Conservation (phyloP, 352 stramenopile genomes). For the Globisporangium barbulae region DNA sequence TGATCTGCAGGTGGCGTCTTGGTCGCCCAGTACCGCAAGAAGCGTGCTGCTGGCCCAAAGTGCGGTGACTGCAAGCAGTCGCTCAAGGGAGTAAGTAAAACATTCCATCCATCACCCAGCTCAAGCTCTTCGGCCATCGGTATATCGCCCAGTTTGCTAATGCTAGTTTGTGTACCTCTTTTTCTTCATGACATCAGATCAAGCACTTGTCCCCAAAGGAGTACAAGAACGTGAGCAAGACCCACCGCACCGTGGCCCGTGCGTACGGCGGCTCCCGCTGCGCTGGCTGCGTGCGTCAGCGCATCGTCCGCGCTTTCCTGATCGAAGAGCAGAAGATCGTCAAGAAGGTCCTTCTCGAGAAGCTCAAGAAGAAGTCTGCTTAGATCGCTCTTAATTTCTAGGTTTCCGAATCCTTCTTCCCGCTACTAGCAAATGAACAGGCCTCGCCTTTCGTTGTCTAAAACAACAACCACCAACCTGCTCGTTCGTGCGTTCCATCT, state of each 20-base stretch:
- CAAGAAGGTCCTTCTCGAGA: constrained; percentile 98
- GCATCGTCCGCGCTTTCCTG: constrained; percentile 98
- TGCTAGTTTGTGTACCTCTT: not conserved
- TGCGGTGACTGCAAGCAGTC: constrained; percentile 96
- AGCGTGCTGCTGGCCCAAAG: constrained; percentile 91
- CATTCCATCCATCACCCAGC: too few relatives aligned
- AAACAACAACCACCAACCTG: constrained; percentile 8
- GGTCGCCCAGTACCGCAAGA: constrained; percentile 94
- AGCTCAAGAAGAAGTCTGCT: constrained; percentile 86
- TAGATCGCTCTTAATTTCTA: constrained; percentile 27
- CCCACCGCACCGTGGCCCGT: constrained; percentile 94
- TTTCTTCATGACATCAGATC: constrained; percentile 51
- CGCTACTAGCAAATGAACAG: constrained; percentile 16
- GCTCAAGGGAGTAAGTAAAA: constrained; percentile 62
- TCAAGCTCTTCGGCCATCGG: constrained; percentile 5
- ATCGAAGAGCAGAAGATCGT: constrained; percentile 99
- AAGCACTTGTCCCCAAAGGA: constrained; percentile 72
- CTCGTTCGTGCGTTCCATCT: not conserved
- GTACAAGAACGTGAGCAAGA: constrained; percentile 81
- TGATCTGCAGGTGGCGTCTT: constrained; percentile 79
- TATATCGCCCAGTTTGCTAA: not conserved
- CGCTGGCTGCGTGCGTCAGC: constrained; percentile 91
- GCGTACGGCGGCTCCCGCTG: constrained; percentile 96
- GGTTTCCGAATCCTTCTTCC: constrained; percentile 20
- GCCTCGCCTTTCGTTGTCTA: constrained; percentile 11